phyloP scores from a whole-genome alignment of 73 alveolate species.

The Paramecium pentaurelia region DNA sequence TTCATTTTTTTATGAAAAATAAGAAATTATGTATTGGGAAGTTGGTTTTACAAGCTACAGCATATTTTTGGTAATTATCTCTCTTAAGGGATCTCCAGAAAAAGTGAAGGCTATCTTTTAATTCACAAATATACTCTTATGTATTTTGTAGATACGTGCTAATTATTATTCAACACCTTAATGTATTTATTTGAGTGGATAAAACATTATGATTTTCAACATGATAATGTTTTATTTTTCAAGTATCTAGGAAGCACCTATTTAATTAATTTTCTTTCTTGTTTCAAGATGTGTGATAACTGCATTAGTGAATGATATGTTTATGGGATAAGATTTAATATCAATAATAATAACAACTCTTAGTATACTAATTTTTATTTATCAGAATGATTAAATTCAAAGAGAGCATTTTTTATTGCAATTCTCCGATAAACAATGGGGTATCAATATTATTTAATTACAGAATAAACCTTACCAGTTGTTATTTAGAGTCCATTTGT shows the following conservation, averaged over 20 bases:
- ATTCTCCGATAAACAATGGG: slow-evolving; percentile 18
- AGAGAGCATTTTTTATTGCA: not conserved
- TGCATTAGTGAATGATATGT: not conserved
- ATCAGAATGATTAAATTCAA: not conserved
- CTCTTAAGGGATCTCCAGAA: slow-evolving; percentile 1
- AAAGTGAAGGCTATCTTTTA: not conserved
- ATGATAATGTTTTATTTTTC: not conserved
- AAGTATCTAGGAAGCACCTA: not conserved
- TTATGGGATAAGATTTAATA: not conserved
- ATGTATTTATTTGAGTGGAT: not conserved
- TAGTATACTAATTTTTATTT: not conserved
- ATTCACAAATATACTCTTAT: not conserved
- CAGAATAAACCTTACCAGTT: not conserved
- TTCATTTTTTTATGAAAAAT: not conserved
- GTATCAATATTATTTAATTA: not conserved
- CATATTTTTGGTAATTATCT: not conserved
- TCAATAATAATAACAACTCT: not conserved
- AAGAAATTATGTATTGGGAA: not conserved
- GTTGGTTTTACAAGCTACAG: not conserved
- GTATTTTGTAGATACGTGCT: not conserved
- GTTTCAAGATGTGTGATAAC: not conserved
- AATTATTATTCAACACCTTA: not conserved
- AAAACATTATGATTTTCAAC: not conserved
- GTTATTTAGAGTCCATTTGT: not conserved
- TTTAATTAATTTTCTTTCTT: not conserved